Percentiles rank a stretch among this genome's conserved stretches.
phyloP scores from a whole-genome alignment of 2,329 filamentous ascomycete genomes.

The Graphilbum ipis-grandicollis region DNA sequence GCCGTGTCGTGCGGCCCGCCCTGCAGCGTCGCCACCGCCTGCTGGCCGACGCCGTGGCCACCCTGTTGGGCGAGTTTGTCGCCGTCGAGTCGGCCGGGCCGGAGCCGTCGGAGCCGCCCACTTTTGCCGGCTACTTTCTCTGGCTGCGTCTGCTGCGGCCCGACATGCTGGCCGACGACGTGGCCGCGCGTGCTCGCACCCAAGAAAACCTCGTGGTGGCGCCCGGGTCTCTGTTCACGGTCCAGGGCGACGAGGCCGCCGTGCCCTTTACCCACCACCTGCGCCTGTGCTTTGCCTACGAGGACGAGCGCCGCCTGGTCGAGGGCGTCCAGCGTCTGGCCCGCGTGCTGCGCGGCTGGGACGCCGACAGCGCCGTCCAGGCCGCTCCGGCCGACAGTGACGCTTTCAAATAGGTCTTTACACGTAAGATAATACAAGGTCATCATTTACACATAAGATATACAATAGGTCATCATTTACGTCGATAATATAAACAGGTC shows the following conservation, averaged over 20 bases:
- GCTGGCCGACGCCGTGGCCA: conserved; percentile 41
- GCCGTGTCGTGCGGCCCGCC: conserved; percentile 23
- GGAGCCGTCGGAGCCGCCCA: too few species aligned
- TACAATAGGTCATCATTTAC: too few species aligned
- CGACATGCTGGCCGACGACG: conserved; percentile 30
- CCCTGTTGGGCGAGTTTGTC: conserved; percentile 27
- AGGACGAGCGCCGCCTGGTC: conserved; percentile 42
- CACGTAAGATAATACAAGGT: too few species aligned
- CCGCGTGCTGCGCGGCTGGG: conserved; percentile 9
- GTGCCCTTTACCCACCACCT: conserved; percentile 42
- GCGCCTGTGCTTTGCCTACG: conserved; percentile 57
- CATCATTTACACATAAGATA: too few species aligned
- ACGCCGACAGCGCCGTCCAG: conserved; percentile 18
- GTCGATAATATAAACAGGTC: too few species aligned
- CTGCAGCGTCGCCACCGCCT: conserved; percentile 28
- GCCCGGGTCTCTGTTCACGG: conserved; percentile 52
- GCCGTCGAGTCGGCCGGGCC: conserved; percentile 8
- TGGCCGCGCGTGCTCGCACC: conserved; percentile 38
- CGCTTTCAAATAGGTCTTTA: conserved; percentile 6
- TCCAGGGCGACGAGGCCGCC: conserved; percentile 35
- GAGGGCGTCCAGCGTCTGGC: conserved; percentile 42
- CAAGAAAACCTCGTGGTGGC: conserved; percentile 53
- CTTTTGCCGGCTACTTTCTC: conserved; percentile 71
- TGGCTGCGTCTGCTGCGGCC: conserved; percentile 50
- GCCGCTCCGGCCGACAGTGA: background rate